Percentiles rank a stretch among this genome's conserved stretches.
Evolutionary conservation across 331 rosid species (phyloP).

Genomic region (Stylosanthes scabra): DNA sequence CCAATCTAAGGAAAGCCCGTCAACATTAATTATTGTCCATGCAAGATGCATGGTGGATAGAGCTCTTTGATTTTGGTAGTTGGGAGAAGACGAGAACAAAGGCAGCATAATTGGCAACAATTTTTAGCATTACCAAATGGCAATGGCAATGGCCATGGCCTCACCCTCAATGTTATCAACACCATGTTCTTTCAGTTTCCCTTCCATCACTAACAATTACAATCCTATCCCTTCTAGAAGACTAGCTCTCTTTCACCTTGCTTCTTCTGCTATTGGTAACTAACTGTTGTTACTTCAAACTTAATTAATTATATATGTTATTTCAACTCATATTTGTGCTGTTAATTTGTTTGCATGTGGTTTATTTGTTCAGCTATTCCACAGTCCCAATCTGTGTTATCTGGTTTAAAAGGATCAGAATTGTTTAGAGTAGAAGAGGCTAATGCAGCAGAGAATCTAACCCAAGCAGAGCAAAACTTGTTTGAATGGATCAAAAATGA

Average conservation of each 20-base stretch:
- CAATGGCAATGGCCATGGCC: conserved; percentile 20
- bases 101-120: not conserved
- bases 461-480: too few species aligned
- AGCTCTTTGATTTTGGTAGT: conserved; percentile 9
- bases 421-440: conserved; percentile 38
- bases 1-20: not conserved
- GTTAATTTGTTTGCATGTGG: too few species aligned
- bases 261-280: conserved; percentile 45
- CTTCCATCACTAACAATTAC: conserved; percentile 18
- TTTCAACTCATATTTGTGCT: too few species aligned
- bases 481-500: conserved; percentile 81
- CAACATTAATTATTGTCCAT: not conserved
- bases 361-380: conserved; percentile 68
- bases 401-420: conserved; percentile 56
- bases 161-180: conserved; percentile 36
- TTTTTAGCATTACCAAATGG: not conserved
- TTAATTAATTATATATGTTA: too few species aligned
- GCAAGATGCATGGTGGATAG: not conserved
- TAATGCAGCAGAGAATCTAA: conserved; percentile 42
- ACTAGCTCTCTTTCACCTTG: conserved; percentile 65
- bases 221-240: conserved; percentile 51
- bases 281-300: not conserved
- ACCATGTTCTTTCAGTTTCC: conserved; percentile 23
- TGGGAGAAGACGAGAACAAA: not conserved
- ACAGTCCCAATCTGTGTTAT: conserved; percentile 41